Base-by-base conservation (phyloP, 768 basidiomycete species). In the Boletus vinaceobasis region DNA sequence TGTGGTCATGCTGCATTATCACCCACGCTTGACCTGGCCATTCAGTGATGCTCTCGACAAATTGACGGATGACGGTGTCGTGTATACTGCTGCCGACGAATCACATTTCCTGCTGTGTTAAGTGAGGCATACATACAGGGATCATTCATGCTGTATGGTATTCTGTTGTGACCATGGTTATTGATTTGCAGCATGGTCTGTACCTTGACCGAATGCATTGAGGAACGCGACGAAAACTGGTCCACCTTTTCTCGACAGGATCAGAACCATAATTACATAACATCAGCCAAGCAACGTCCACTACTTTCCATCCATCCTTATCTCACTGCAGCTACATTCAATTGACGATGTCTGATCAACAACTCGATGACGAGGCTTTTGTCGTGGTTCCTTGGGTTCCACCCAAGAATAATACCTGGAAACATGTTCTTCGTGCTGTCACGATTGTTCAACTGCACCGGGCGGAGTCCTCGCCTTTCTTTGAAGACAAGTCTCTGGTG, bases 81-180 rank as follows among this genome's bases (percentile, higher is more conserved):
- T 95, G 52, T 98, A 81, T 70, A 87, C 82, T 50, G 91, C 90
- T 1, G 80, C 85, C 38, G 87, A 93, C 63, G 91, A 93, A 58
- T 87, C 81, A n/a, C 90, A 91, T 62, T 88, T 84, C 69, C 73
- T 78, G 35, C 66, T 88, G 9, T 43, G 82, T 82, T 48, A 78
- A 63, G 67, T 55, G 33, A 46, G 55, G 27, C 10, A 31, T 14
- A 43, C 21, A 10, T 43, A n/a, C 42, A 19, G 19, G 27, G 8
- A 23, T 9, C 7, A 17, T 27, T 38, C 35, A 31, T 32, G 2
- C 26, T 48, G 43, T 55, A 46, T 21, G 23, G 23, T 52, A 43
- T 51, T 48, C 17, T 42, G 19, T 31, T 33, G 14, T 44, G 27
- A 45, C 13, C 8, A 17, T 52, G 29, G n/a, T 13, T 43, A 46